Percentiles rank a stretch among this genome's conserved stretches.
Evolutionary conservation across 2,329 filamentous ascomycete species (phyloP).

Genomic region (Rhinocladiella similis): DNA sequence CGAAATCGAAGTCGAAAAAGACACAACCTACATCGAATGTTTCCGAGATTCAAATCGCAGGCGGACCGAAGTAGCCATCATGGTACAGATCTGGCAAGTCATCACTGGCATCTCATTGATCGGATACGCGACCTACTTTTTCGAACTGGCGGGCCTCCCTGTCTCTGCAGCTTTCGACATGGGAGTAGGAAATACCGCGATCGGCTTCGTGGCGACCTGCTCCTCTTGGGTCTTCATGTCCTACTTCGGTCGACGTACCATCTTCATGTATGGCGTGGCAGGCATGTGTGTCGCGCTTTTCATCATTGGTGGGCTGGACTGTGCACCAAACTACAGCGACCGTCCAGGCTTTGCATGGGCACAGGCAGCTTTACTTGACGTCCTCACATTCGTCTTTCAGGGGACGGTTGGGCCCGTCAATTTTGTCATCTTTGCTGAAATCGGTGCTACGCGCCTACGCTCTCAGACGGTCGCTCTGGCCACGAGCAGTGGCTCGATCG

Average conservation of each 20-base stretch:
- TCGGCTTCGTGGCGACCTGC: constrained; percentile 49
- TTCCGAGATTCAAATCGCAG: constrained; percentile 79
- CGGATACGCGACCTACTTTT: constrained; percentile 63
- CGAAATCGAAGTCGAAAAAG: constrained; percentile 49
- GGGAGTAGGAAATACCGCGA: constrained; percentile 51
- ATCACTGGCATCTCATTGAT: constrained; percentile 36
- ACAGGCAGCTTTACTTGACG: constrained; percentile 38
- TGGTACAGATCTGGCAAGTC: constrained; percentile 66
- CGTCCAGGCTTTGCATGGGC: constrained; percentile 34
- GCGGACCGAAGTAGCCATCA: constrained; percentile 71
- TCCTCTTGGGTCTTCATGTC: constrained; percentile 65
- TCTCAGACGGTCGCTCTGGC: constrained; percentile 56
- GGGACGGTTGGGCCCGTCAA: constrained; percentile 55
- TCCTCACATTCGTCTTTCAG: constrained; percentile 58
- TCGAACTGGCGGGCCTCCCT: constrained; percentile 40
- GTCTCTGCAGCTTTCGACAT: constrained; percentile 37
- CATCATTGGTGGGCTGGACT: constrained; percentile 34
- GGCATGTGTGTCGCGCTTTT: constrained; percentile 42
- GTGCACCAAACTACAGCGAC: constrained; percentile 29
- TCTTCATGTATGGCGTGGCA: constrained; percentile 56
- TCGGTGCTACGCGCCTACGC: constrained; percentile 54
- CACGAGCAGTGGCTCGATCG: constrained; percentile 52
- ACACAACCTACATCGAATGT: constrained; percentile 70
- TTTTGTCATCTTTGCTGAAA: constrained; percentile 53
- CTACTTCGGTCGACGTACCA: constrained; percentile 36